Base-by-base conservation (phyloP, 768 basidiomycete species). In the Thelephora aurantiotincta region DNA sequence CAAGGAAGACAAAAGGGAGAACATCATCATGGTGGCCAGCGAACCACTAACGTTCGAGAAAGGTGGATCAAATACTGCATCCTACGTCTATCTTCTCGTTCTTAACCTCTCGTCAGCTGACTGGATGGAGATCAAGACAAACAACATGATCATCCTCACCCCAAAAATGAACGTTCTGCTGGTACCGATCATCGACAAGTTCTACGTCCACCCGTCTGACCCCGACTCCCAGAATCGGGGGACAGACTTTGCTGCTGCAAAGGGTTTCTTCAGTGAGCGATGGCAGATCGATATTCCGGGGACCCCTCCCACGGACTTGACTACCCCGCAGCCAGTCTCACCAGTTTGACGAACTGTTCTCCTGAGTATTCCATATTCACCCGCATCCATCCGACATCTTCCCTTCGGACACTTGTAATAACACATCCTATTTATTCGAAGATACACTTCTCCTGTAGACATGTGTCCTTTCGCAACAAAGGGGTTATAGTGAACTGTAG, bases 1-100 rank as follows among this genome's bases (percentile, higher is more conserved):
- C 5, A 97, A 96, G 63, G 77, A 82, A 30, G 93, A 97, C 66
- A 96, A 94, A 61, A 70, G 92, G 49, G 94, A 97, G 62, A 88
- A 91, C 55, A 96, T 97, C 55, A 91, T 99, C 55, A 83, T 97
- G 83, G 80, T 78, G 51, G 86, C 85, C 9, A 88, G 84, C 54
- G 94, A 98, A 56, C 96, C 96, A 0, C 65, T 99, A 41, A 99
- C 96, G 0, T 99, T 98, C 56, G 94, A 99, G 66, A 74, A 92
- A 73, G 86, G 86, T 85, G 46, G 16, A 63, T 52, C 11, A 9
- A 7, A 23, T 52, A 12, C 16, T 53, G 16, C 30, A 45, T 33
- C 16, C 11, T 2, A 16, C 9, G 9, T 37, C 12, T 16, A 19
- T 13, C 19, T 41, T 41, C 16, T 41, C 14, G 38, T 41, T 16